Percentiles rank a stretch among this genome's conserved stretches.
Conservation (phyloP, 148 eudicot genomes). For the Camellia granthamiana region DNA sequence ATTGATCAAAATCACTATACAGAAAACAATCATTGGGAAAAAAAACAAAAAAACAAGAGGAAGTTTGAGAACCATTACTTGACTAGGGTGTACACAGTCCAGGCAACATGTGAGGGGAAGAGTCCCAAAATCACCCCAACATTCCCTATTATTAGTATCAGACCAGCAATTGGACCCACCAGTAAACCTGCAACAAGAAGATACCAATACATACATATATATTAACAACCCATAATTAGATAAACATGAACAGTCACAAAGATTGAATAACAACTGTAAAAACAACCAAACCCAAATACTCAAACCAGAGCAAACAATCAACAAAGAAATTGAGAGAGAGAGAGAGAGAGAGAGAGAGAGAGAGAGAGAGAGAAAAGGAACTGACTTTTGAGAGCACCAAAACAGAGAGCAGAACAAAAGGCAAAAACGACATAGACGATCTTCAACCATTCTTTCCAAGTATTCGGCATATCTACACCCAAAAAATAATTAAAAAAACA, state of each 20-base stretch:
- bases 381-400: slow-evolving; percentile 82
- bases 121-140: slow-evolving; percentile 71
- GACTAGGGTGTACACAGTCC: slow-evolving; percentile 80
- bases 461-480: not conserved
- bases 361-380: slow-evolving; percentile 13
- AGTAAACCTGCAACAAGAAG: slow-evolving; percentile 51
- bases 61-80: slow-evolving; percentile 40
- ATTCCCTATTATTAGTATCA: slow-evolving; percentile 76
- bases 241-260: not conserved
- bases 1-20: not conserved
- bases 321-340: not conserved
- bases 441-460: not conserved
- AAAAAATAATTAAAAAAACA: not conserved
- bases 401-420: slow-evolving; percentile 68
- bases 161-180: slow-evolving; percentile 85
- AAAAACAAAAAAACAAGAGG: too few species aligned
- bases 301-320: not conserved
- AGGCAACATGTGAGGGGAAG: slow-evolving; percentile 77
- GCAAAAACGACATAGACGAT: slow-evolving; percentile 67
- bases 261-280: too few species aligned
- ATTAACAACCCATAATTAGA: not conserved
- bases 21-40: not conserved
- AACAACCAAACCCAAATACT: too few species aligned
- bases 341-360: slow-evolving; percentile 3
- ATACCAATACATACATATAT: not conserved